Evolutionary conservation across 306 rosid species (phyloP), one percentile per base, ranked within the genome.

Genomic region (Alnus rubra): DNA sequence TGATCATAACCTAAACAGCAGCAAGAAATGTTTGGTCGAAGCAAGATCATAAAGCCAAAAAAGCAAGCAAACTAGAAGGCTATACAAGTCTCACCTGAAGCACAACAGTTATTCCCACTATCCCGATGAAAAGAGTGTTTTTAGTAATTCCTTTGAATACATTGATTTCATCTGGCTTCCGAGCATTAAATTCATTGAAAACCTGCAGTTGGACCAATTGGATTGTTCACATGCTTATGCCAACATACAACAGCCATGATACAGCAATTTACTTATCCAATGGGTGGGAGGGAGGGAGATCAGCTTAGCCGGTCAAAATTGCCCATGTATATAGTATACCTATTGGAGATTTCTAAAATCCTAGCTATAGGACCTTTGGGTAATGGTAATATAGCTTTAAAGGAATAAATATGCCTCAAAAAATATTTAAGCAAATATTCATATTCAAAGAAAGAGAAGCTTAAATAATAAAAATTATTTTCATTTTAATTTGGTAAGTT

Each of bases 121-220:
- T 95, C 81, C 93, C 99, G 63, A 93, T 86, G 67, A 95, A 95
- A 54, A 95, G 90, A 76, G 79, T 88, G 76, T 95, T 95, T 77
- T 76, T 83, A 2, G 92, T 85, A 50, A 92, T 81, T 62, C 98
- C 98, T 74, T 80, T 82, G 85, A 95, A 95, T 50, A 95, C 86
- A 74, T 95, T 95, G 55, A 77, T 76, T 69, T 91, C 92, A 72
- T 91, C 98, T 0, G 98, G 98, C 82, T 95, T 95, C 54, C 96
- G 85, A 12, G 98, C 98, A 81, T 92, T 95, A 79, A 95, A 92
- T 82, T 95, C 99, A 30, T 95, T 95, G 51, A 92, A 95, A 51
- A 95, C 68, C 97, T 95, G 94, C 76, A 73, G 64, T 75, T 39
- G 28, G 74, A 75, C 45, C 9, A 64, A 64, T 70, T 48, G 10